Conservation (phyloP, 2,329 filamentous ascomycete genomes). For the Cladosporium sp. region DNA sequence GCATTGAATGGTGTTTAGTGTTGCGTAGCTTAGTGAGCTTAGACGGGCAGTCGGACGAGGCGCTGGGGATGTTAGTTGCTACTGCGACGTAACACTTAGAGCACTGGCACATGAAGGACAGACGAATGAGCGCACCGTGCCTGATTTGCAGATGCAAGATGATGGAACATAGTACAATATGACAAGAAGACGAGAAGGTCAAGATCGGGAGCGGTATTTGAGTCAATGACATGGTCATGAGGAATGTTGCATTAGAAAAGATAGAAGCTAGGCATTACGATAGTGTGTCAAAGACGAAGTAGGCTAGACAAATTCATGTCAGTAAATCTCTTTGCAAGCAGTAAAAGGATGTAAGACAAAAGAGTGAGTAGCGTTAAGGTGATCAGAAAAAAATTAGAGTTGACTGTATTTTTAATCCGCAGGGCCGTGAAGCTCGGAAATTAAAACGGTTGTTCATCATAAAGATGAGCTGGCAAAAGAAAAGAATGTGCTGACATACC, state of each 20-base stretch:
- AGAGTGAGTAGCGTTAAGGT: background rate
- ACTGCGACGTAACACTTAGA: background rate
- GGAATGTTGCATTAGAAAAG: background rate
- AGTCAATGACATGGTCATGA: background rate
- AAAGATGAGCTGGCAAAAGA: conserved; percentile 31
- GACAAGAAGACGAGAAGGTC: background rate
- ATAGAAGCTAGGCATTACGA: background rate
- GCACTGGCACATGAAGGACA: background rate
- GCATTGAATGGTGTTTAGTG: background rate
- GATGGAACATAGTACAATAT: background rate
- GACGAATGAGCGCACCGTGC: background rate
- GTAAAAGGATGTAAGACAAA: background rate
- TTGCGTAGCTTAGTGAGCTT: background rate
- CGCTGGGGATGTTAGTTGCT: background rate
- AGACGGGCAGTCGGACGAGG: background rate
- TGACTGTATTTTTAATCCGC: conserved; percentile 59
- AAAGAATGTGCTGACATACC: conserved; percentile 38
- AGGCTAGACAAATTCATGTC: conserved; percentile 3
- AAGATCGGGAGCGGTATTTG: background rate
- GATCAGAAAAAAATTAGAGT: conserved; percentile 74
- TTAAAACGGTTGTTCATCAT: conserved; percentile 69
- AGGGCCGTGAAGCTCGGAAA: conserved; percentile 55
- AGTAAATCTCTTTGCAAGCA: background rate
- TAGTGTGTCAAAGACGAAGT: background rate
- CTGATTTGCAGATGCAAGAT: background rate